Base-by-base conservation (phyloP, 2,329 filamentous ascomycete genomes). In the Phialophora verrucosa region DNA sequence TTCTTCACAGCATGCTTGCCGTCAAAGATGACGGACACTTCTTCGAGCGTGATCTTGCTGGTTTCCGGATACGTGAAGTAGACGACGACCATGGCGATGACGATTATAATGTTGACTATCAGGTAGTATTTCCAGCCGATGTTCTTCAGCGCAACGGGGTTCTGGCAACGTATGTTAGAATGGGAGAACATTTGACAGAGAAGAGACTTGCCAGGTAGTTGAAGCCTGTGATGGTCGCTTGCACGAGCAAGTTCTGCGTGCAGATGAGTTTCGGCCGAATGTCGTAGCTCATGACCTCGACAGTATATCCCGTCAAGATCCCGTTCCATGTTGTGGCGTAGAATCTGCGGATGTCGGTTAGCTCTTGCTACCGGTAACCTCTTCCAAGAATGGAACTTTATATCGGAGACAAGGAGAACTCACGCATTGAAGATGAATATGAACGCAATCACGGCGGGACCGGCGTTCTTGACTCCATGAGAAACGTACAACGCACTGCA, bases 81-180 rank as follows among this genome's bases (percentile, higher is more conserved):
- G 14, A 61, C 59, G 5, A 61, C 47, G 17, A 78, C 73, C 35
- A 78, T 76, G 0, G 70, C 60, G 23, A 74, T 73, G 35, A 75
- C 73, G 62, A 79, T 80, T 54, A 81, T 72, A 57, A 76, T 75
- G 4, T 78, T 80, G 63, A 81, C 81, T 57, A 82, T 76, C 59
- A 82, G 77, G 60, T 81, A 82, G 31, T 77, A 78, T 17, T 70
- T 70, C 54, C 81, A 87, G 12, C 80, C 81, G 64, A 88, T 85
- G 2, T 65, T 76, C 71, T 73, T 71, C 59, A 79, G 77, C 1
- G 75, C 77, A 2, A 78, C 72, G 0, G 77, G 78, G 0, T 77
- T 79, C 11, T 59, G 8, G 11, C 11, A 25, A 32, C 7, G 27
- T 8, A 44, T 35, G 57, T 59, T 27, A 59, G 42, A 8, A 20